Evolutionary conservation across 768 basidiomycete species (phyloP), one percentile per base, ranked within the genome.

Genomic region (Phylloporus sp.): DNA sequence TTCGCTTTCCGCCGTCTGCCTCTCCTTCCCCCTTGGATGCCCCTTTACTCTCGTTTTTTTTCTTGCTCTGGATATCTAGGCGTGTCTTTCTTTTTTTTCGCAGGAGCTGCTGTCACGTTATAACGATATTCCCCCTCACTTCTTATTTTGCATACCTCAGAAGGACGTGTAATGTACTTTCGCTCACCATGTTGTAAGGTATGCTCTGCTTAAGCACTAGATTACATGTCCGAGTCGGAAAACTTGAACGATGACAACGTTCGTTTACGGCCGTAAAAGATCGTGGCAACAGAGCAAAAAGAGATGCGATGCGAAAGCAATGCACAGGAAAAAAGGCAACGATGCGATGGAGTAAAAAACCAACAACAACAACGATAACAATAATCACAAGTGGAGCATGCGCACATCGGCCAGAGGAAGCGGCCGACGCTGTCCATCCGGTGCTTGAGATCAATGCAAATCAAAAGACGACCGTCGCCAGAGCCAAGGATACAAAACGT

Each of bases 391-490:
- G 13, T 66, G 58, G 24, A 66, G 54, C 62, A 69, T 68, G 14
- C 68, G 65, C 9, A 42, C 51, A 38, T 67, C 61, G 5, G 56
- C 58, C 13, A 69, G 56, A 9, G 56, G 61, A 36, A 62, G 49
- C 26, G 57, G 69, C 37, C 56, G 57, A 35, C 61, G 69, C 49
- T 58, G 63, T 52, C 60, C 69, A 55, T 48, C 58, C 26, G 55
- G 61, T 46, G 57, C 67, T 70, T 67, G 58, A 69, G 6, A 24
- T 1, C 55, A 55, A 56, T n/a, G 31, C n/a, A 13, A 62, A 64
- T 60, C 20, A 49, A 50, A 46, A 69, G 60, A 27, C 67, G 62
- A 11, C 55, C 2, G 6, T 33, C 3, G 2, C 0, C 18, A 7
- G 2, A 18, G 26, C 24, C 2, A 3, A 9, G 11, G 22, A 2